Conservation (phyloP, 345 rosid genomes). For the Brassica juncea region DNA sequence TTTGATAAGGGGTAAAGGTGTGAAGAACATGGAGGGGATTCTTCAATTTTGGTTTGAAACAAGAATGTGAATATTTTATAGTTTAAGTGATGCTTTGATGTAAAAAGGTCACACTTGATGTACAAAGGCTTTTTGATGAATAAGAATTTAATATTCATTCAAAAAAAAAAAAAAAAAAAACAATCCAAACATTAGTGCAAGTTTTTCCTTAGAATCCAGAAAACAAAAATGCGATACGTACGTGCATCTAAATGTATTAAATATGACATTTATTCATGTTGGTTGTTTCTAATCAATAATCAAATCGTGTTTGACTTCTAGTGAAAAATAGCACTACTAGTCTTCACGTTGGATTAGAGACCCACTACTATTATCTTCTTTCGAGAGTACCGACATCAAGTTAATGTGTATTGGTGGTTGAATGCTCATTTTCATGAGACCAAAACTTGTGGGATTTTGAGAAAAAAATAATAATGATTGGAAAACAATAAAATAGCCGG, state of each 20-base stretch:
- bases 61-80: no score
- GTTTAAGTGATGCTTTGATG: no score
- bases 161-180: no score
- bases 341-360: background rate
- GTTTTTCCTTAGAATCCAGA: background rate
- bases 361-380: slow-evolving; percentile 16
- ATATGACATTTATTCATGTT: background rate
- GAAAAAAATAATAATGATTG: background rate
- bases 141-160: no score
- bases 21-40: no score
- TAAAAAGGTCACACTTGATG: no score
- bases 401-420: background rate
- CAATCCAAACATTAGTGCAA: background rate
- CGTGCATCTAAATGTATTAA: slow-evolving; percentile 7
- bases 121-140: no score
- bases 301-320: slow-evolving; percentile 8
- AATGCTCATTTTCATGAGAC: background rate
- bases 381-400: slow-evolving; percentile 13
- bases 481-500: background rate
- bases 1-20: no score
- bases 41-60: no score
- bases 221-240: background rate
- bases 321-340: background rate
- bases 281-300: background rate
- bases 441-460: slow-evolving; percentile 1